phyloP scores from a whole-genome alignment of 495 filamentous ascomycete species.

The Podospora pseudoanserina region DNA sequence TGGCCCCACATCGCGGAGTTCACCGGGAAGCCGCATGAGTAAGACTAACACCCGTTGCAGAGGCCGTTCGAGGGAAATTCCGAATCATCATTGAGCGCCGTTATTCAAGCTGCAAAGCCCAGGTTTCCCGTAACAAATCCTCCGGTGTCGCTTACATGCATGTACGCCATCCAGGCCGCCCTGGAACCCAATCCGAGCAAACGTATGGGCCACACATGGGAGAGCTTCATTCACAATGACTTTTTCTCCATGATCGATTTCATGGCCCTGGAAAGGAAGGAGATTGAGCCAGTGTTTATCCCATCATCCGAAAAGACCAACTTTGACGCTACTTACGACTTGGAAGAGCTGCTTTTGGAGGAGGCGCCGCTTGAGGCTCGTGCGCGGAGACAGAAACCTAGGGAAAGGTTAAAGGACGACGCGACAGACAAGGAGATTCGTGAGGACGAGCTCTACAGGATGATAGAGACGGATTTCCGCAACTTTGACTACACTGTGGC shows the following conservation, averaged over 20 bases:
- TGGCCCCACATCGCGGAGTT: not conserved
- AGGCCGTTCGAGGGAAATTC: constrained; percentile 88
- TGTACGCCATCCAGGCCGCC: constrained; percentile 78
- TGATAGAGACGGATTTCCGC: constrained; percentile 92
- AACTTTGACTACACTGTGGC: constrained; percentile 90
- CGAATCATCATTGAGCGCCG: constrained; percentile 71
- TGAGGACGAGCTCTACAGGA: constrained; percentile 87
- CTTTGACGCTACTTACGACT: constrained; percentile 96
- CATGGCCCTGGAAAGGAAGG: constrained; percentile 76
- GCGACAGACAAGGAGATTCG: constrained; percentile 93
- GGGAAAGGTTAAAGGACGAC: constrained; percentile 86
- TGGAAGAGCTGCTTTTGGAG: constrained; percentile 90
- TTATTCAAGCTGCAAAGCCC: constrained; percentile 78
- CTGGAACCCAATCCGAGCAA: constrained; percentile 75
- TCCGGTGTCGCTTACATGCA: constrained; percentile 76
- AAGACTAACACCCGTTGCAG: constrained; percentile 41
- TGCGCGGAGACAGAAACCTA: constrained; percentile 86
- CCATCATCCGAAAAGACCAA: constrained; percentile 97
- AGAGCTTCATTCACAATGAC: constrained; percentile 76
- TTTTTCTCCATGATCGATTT: constrained; percentile 92
- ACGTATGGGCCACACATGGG: constrained; percentile 77
- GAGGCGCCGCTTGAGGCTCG: constrained; percentile 93
- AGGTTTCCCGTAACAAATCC: constrained; percentile 87
- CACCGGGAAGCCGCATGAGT: constrained; percentile 28
- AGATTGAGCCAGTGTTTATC: constrained; percentile 85